A percentile compares a stretch with the other conserved stretches of the same genome.
Conservation (phyloP, 306 rosid species). For the Fragaria nilgerrensis region DNA sequence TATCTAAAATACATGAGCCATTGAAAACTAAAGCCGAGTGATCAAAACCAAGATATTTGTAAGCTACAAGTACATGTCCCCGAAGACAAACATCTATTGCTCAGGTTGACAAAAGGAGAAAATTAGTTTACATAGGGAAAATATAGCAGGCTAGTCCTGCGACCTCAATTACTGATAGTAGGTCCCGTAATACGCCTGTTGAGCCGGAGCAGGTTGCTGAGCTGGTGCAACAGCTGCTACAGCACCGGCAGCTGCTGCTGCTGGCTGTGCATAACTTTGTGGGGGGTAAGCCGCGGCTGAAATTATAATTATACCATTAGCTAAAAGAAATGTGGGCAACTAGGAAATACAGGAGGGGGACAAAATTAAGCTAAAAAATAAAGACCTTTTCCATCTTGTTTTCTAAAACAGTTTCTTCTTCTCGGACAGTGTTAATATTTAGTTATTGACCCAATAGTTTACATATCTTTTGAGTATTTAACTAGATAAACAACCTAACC, state of each 20-base stretch:
- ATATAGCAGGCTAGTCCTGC: constrained; percentile 7
- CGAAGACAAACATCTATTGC: not conserved
- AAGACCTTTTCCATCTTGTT: not conserved
- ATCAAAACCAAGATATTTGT: constrained; percentile 12
- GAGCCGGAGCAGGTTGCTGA: constrained; percentile 72
- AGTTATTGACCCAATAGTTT: not conserved
- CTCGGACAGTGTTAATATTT: not conserved
- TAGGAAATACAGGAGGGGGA: not conserved
- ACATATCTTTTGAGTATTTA: not conserved
- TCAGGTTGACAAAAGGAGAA: not conserved
- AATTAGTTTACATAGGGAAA: constrained; percentile 37
- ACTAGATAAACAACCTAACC: not conserved
- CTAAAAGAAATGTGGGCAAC: not conserved
- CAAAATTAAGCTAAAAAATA: not conserved
- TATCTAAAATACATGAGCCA: constrained; percentile 12
- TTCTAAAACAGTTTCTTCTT: not conserved
- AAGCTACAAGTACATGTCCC: constrained; percentile 26
- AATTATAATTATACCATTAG: constrained; percentile 22
- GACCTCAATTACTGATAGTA: constrained; percentile 50
- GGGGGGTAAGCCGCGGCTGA: constrained; percentile 47
- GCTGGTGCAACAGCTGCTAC: constrained; percentile 38
- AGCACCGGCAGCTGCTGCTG: constrained; percentile 37
- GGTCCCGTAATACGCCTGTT: constrained; percentile 81
- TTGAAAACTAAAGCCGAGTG: constrained; percentile 7
- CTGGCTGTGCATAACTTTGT: constrained; percentile 70